A percentile compares a stretch with the other conserved stretches of the same genome.
Evolutionary conservation across 1,284 basidiomycete species (phyloP).

Genomic region (Malassezia sympodialis): DNA sequence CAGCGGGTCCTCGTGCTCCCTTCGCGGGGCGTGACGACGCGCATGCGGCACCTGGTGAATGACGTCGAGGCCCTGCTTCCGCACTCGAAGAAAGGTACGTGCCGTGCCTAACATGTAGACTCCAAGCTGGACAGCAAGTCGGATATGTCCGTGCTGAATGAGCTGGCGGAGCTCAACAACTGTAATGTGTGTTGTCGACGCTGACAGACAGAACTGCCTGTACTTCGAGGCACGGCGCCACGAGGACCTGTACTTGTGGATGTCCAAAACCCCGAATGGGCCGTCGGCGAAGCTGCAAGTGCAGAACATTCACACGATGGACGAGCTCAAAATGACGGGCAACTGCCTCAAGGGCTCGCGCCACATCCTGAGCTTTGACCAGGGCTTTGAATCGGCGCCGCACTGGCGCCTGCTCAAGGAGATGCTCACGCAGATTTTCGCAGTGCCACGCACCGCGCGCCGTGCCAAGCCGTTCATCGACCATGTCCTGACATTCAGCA

Average conservation of each 20-base stretch:
- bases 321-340: slow-evolving; percentile 98
- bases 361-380: slow-evolving; percentile 84
- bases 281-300: slow-evolving; percentile 95
- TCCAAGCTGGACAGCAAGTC: slow-evolving; percentile 79
- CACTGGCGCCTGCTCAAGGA: slow-evolving; percentile 87
- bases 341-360: slow-evolving; percentile 94
- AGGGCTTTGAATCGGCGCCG: slow-evolving; percentile 75
- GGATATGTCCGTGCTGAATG: slow-evolving; percentile 82
- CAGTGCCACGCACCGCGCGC: slow-evolving; percentile 77
- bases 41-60: slow-evolving; percentile 94
- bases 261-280: slow-evolving; percentile 91
- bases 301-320: slow-evolving; percentile 98
- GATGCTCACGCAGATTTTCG: slow-evolving; percentile 90
- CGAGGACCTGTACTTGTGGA: slow-evolving; percentile 94
- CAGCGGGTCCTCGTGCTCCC: slow-evolving; percentile 74
- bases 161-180: slow-evolving; percentile 92
- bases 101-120: slow-evolving; percentile 51
- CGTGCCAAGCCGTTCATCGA: slow-evolving; percentile 95
- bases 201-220: slow-evolving; percentile 58
- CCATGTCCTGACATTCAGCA: slow-evolving; percentile 89
- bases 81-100: slow-evolving; percentile 71
- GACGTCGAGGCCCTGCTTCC: slow-evolving; percentile 83
- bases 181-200: slow-evolving; percentile 58
- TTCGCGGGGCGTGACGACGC: slow-evolving; percentile 85
- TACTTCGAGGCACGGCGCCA: slow-evolving; percentile 87